Conservation (phyloP, 2,329 filamentous ascomycete species). For the Lizonia empirigonia region DNA sequence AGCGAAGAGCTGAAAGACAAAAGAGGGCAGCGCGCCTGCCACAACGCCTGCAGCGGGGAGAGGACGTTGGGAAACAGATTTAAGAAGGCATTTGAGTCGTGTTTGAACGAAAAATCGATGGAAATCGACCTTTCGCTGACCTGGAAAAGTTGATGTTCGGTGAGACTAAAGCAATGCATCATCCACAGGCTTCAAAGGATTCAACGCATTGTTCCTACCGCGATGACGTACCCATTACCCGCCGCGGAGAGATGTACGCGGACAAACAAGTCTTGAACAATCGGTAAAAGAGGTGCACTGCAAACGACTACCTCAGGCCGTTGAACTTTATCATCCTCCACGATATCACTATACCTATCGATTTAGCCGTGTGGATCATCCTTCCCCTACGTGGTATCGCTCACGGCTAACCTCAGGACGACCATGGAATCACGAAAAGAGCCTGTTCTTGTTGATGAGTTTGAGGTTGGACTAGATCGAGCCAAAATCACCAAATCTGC, state of each 20-base stretch:
- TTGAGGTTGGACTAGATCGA: slow-evolving; percentile 22
- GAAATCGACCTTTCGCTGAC: too few relatives aligned
- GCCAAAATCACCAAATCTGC: slow-evolving; percentile 13
- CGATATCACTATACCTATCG: background rate
- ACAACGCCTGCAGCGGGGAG: too few relatives aligned
- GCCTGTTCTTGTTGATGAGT: slow-evolving; percentile 5
- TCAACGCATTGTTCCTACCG: background rate
- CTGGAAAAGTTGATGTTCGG: too few relatives aligned
- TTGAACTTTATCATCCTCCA: background rate
- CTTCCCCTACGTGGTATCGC: background rate
- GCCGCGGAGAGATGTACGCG: background rate
- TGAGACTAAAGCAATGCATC: background rate
- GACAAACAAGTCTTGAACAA: background rate
- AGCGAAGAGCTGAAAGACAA: too few relatives aligned
- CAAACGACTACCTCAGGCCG: too few relatives aligned
- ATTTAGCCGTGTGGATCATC: background rate
- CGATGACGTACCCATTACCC: slow-evolving; percentile 7
- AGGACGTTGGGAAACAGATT: too few relatives aligned
- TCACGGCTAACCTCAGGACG: background rate
- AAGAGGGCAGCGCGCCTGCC: too few relatives aligned
- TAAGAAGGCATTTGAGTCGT: too few relatives aligned
- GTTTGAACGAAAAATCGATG: too few relatives aligned
- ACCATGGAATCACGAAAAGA: slow-evolving; percentile 9
- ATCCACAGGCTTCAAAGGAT: background rate
- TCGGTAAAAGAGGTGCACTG: background rate